These are phyloP conservation scores for Aureobasidium melanogenum DNA, from an alignment of 2,329 filamentous ascomycete genomes.

Conservation along the genomic window DNA sequence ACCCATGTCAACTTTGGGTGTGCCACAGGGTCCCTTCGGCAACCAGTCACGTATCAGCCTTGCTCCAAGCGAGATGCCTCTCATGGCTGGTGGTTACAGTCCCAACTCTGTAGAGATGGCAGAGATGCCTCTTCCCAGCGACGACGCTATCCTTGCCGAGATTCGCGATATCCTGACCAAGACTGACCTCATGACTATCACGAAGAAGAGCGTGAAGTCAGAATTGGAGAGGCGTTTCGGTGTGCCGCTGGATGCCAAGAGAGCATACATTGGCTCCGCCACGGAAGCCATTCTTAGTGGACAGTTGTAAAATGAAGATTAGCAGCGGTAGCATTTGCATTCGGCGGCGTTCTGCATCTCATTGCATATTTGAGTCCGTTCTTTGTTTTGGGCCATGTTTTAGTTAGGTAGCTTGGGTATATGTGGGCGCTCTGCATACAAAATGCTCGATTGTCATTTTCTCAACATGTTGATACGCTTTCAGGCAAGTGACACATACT, in stretches of 20 bases:
- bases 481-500: neutral
- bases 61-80: conserved; percentile 42
- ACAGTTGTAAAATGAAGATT: conserved; percentile 23
- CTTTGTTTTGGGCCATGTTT: neutral
- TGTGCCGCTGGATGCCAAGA: conserved; percentile 74
- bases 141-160: conserved; percentile 84
- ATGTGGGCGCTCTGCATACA: neutral
- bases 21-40: conserved; percentile 17
- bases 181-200: conserved; percentile 93
- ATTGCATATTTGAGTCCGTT: neutral
- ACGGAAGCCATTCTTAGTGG: conserved; percentile 35
- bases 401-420: neutral
- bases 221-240: conserved; percentile 89
- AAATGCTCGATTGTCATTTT: neutral
- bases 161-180: conserved; percentile 88
- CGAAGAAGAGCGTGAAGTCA: conserved; percentile 94
- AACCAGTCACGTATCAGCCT: conserved; percentile 64
- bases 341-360: neutral
- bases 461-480: neutral
- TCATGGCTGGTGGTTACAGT: conserved; percentile 19
- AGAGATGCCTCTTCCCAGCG: conserved; percentile 66
- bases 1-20: conserved; percentile 33
- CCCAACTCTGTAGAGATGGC: conserved; percentile 59
- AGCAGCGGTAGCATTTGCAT: conserved; percentile 1
- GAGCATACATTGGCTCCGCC: conserved; percentile 66